phyloP scores from a whole-genome alignment of 2,329 filamentous ascomycete species.

The Aureobasidium vineae region DNA sequence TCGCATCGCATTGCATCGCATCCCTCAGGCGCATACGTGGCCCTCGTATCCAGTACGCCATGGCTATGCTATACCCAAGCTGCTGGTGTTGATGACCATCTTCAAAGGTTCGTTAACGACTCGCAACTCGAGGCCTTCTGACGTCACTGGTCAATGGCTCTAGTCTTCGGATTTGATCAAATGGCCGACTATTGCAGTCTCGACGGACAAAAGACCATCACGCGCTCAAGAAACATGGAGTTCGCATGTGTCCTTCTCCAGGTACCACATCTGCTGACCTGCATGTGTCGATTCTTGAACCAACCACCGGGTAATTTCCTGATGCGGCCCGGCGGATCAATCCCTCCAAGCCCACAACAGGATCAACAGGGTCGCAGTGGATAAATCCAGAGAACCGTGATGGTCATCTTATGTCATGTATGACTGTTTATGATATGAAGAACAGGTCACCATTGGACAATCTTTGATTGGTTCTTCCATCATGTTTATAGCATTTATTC shows the following conservation, averaged over 20 bases:
- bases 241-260: not conserved
- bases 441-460: not conserved
- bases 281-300: not conserved
- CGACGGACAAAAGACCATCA: not conserved
- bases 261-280: slow-evolving; percentile 1
- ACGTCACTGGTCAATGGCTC: not conserved
- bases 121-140: not conserved
- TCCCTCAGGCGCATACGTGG: not conserved
- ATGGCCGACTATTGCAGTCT: not conserved
- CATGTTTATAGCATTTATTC: not conserved
- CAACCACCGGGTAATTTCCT: slow-evolving; percentile 1
- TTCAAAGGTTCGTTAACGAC: not conserved
- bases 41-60: not conserved
- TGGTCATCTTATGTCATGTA: slow-evolving; percentile 19
- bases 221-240: slow-evolving; percentile 4
- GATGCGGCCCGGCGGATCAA: slow-evolving; percentile 14
- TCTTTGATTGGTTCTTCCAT: not conserved
- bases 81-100: not conserved
- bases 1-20: not conserved
- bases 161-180: not conserved
- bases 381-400: slow-evolving; percentile 10
- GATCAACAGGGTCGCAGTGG: slow-evolving; percentile 17
- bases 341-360: not conserved
- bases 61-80: not conserved
- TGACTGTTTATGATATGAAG: not conserved